Base-by-base conservation (phyloP, 176 grass and related monocot species). In the Phyllostachys edulis region DNA sequence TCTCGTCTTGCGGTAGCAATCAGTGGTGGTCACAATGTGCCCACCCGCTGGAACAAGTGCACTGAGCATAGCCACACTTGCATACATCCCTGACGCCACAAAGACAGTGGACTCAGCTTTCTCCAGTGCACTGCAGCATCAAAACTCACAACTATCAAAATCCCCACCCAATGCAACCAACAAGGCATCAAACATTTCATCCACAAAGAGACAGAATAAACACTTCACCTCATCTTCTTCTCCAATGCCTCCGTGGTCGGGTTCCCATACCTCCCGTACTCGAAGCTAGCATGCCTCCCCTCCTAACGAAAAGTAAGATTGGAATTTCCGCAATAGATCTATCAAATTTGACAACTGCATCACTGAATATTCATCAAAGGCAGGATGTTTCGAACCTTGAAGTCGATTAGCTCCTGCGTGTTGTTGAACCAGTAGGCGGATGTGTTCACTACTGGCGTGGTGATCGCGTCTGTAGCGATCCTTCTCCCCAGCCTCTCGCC, bases 401-500 rank as follows among this genome's bases (percentile, higher is more conserved):
- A 99, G 78, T 99, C 96, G 18, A 99, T 94, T 67, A 99, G 81
- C 88, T 99, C 96, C 73, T 99, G 80, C 26, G 96, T 92, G 88
- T 93, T 99, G 56, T 89, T 96, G 77, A 99, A 99, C 91, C 96
- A 99, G 86, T 99, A 99, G 73, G 96, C 96, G 54, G 96, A 99
- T 38, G 96, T 99, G 69, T 99, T 99, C 65, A 99, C 93, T 76
- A 99, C 88, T 39, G 93, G 96, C 34, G 96, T 99, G 83, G 96
- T 99, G 85, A 99, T 99, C 18, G 91, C 85, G 76, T 99, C 96
- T 6, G 96, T 96, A 79, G 77, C 88, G 87, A 99, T 92, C 79
- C 80, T 92, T 77, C 96, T 90, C 57, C 93, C 93, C 49, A 84
- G 87, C 91, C 96, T 99, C 90, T 99, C 93, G 88, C 96, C 96